Evolutionary conservation across 805 yeast genomes (phyloP), one percentile per base, ranked within the genome.

Genomic region (Metschnikowia amazonensis): DNA sequence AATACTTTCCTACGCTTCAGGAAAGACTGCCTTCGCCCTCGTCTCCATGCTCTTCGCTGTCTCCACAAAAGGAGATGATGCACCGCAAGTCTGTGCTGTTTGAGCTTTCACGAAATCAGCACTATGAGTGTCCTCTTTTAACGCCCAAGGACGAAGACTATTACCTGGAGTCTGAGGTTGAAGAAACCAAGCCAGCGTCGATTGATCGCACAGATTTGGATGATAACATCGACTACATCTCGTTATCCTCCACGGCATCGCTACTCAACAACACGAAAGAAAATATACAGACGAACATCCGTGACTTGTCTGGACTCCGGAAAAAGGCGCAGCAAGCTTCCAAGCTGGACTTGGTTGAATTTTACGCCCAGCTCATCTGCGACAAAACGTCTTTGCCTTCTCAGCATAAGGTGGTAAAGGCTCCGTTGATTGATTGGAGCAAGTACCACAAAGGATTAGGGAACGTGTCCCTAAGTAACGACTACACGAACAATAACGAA

Each of bases 101-200:
- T 38, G 67, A 62, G 33, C 51, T 60, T 21, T 47, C 60, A 9
- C 45, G 50, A 30, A 58, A 63, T 43, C 57, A 59, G 45, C 54
- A 51, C 28, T 66, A 64, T 45, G 63, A 64, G 31, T 60, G 68
- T 36, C 74, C 73, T 5, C 60, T 70, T 28, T 58, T 70, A 42
- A 70, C 75, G 2, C 75, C 75, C 4, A 69, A 68, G 47, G 71
- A 70, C 21, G 75, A 69, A 30, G 69, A 67, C 39, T 66, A 67
- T 43, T 68, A 64, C 24, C 60, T 62, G 46, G 58, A 60, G 24
- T 58, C 57, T 17, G 57, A 53, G 30, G 44, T 39, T 21, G 36
- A 47, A 30, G 40, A 47, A 18, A 46, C 41, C 17, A 33, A 41
- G 34, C 33, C 34, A 11, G 46, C 39, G 7, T 41, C 21, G 24